Evolutionary conservation across 2,329 filamentous ascomycete species (phyloP).

Genomic region (Fusarium buxicola): DNA sequence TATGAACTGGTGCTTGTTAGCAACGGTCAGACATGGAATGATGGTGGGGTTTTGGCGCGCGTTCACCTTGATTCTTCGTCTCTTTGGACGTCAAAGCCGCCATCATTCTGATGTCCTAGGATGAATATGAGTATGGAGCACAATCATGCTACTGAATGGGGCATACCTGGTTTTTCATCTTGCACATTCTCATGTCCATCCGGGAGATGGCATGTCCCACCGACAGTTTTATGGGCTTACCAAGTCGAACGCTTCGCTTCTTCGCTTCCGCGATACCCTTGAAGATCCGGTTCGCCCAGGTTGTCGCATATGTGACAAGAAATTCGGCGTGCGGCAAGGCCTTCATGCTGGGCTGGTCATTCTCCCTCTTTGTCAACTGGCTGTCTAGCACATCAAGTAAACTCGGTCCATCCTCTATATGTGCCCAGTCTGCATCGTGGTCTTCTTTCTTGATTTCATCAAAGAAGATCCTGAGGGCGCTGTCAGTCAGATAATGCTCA

Average conservation of each 20-base stretch:
- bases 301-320: conserved; percentile 68
- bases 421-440: conserved; percentile 59
- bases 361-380: conserved; percentile 61
- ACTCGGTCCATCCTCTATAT: conserved; percentile 57
- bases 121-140: conserved; percentile 22
- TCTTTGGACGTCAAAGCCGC: conserved; percentile 57
- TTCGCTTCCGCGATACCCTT: conserved; percentile 76
- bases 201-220: conserved; percentile 59
- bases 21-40: not conserved
- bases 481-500: conserved; percentile 73
- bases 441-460: conserved; percentile 62
- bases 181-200: conserved; percentile 69
- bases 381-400: conserved; percentile 62
- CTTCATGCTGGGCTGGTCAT: conserved; percentile 59
- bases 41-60: too few relatives aligned
- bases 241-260: conserved; percentile 75
- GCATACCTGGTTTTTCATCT: conserved; percentile 50
- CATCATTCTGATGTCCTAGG: conserved; percentile 54
- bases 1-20: conserved; percentile 58
- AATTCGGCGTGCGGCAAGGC: conserved; percentile 72
- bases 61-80: conserved; percentile 52
- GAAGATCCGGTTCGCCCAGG: conserved; percentile 72
- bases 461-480: conserved; percentile 73
- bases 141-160: not conserved
- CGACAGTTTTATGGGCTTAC: conserved; percentile 62